These are phyloP conservation scores for Alternaria infectoria DNA, from an alignment of 2,329 filamentous ascomycete species.

Conservation along the genomic window DNA sequence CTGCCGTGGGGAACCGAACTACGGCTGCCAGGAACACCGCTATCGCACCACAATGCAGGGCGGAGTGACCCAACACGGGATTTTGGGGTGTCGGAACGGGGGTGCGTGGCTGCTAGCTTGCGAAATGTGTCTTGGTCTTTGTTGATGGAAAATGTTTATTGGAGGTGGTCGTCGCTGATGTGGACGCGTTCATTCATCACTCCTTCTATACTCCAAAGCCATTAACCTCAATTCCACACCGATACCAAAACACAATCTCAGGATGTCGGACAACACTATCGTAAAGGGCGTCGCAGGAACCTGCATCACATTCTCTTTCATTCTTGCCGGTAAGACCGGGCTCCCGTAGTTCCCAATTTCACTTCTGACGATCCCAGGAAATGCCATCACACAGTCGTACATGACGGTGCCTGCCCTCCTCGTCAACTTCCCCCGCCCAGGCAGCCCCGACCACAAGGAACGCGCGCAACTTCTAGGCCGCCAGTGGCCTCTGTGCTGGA, in stretches of 20 bases:
- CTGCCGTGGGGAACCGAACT: constrained; percentile 25
- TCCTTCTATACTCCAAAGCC: background rate
- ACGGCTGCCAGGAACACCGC: constrained; percentile 7
- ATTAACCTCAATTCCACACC: background rate
- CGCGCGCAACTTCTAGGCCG: constrained; percentile 55
- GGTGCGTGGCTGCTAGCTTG: background rate
- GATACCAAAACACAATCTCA: background rate
- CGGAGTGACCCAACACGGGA: background rate
- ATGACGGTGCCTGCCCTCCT: constrained; percentile 59
- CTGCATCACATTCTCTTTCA: constrained; percentile 58
- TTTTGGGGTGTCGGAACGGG: constrained; percentile 7
- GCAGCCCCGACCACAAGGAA: constrained; percentile 49
- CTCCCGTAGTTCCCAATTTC: background rate
- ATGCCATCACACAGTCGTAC: constrained; percentile 61
- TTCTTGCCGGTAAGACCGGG: constrained; percentile 51
- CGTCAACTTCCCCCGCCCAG: constrained; percentile 53
- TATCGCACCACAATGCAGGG: constrained; percentile 2
- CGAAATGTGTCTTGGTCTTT: constrained; percentile 3
- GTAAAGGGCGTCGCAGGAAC: constrained; percentile 52
- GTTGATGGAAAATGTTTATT: constrained; percentile 8
- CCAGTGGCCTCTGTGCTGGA: constrained; percentile 60
- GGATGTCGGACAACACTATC: constrained; percentile 42
- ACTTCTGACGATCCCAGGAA: constrained; percentile 45
- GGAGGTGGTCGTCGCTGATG: constrained; percentile 2
- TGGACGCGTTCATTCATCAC: background rate